A percentile compares a stretch with the other conserved stretches of the same genome.
Conservation (phyloP, 805 yeast species). For the Grigorovia yakushimaensis region DNA sequence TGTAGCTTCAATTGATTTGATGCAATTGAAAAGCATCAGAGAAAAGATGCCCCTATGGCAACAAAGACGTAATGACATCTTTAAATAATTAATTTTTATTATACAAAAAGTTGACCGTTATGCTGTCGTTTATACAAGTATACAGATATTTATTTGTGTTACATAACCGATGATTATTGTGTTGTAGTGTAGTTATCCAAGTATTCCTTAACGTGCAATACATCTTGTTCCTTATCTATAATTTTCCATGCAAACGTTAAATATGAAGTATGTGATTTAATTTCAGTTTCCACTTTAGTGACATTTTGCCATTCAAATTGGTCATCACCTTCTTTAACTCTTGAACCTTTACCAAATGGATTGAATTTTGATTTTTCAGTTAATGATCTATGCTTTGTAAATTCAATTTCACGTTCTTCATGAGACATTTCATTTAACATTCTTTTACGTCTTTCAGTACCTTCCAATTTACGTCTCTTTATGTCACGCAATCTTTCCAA, state of each 20-base stretch:
- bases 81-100: too few species aligned
- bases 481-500: conserved; percentile 72
- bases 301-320: conserved; percentile 73
- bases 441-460: conserved; percentile 44
- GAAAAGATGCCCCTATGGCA: conserved; percentile 66
- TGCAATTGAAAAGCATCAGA: conserved; percentile 41
- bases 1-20: conserved; percentile 58
- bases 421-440: conserved; percentile 14
- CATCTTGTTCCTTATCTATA: conserved; percentile 17
- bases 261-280: conserved; percentile 90
- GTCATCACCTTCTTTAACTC: conserved; percentile 81
- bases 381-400: conserved; percentile 15
- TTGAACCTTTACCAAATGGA: conserved; percentile 86
- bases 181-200: neutral
- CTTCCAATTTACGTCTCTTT: conserved; percentile 57
- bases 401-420: conserved; percentile 10
- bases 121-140: neutral
- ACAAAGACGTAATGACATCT: conserved; percentile 48
- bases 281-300: conserved; percentile 73
- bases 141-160: too few species aligned
- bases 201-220: conserved; percentile 5
- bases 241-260: conserved; percentile 72
- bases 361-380: conserved; percentile 52
- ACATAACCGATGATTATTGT: too few species aligned
- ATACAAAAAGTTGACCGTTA: neutral